These are phyloP conservation scores for Xerocomus amazonicus DNA, from an alignment of 1,284 basidiomycete genomes.

Conservation along the genomic window DNA sequence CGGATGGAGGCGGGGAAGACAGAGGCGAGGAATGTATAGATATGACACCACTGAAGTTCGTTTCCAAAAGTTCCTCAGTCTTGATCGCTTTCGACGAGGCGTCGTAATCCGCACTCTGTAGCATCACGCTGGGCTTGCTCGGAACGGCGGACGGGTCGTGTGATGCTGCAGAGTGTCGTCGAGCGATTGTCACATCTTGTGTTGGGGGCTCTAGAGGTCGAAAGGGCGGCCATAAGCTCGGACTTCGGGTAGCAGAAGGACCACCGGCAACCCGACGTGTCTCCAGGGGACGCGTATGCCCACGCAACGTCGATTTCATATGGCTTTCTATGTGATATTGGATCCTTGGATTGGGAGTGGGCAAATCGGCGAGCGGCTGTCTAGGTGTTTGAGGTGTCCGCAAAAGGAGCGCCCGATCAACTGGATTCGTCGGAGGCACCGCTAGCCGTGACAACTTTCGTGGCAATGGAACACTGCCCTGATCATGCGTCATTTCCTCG, in stretches of 20 bases:
- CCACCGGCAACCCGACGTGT: neutral
- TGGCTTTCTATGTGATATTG: neutral
- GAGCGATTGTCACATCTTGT: neutral
- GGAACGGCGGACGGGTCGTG: neutral
- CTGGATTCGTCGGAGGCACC: neutral
- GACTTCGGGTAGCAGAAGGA: neutral
- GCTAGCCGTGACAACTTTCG: slow-evolving; percentile 13
- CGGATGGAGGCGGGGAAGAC: slow-evolving; percentile 11
- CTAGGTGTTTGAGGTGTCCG: slow-evolving; percentile 14
- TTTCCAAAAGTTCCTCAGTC: slow-evolving; percentile 16
- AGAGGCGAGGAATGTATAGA: slow-evolving; percentile 23
- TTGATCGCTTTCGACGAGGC: slow-evolving; percentile 15
- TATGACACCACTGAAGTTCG: slow-evolving; percentile 6
- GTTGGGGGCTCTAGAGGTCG: neutral
- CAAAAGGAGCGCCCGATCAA: neutral
- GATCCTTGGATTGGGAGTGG: neutral
- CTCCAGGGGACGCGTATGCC: slow-evolving; percentile 12
- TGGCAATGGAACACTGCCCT: neutral
- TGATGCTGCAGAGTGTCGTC: neutral
- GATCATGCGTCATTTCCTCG: slow-evolving; percentile 2
- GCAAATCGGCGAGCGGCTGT: slow-evolving; percentile 21
- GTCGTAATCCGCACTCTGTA: neutral
- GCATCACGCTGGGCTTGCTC: neutral
- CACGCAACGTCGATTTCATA: neutral
- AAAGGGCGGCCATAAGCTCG: neutral